phyloP scores from a whole-genome alignment of 345 rosid species.

The Mangifera indica region DNA sequence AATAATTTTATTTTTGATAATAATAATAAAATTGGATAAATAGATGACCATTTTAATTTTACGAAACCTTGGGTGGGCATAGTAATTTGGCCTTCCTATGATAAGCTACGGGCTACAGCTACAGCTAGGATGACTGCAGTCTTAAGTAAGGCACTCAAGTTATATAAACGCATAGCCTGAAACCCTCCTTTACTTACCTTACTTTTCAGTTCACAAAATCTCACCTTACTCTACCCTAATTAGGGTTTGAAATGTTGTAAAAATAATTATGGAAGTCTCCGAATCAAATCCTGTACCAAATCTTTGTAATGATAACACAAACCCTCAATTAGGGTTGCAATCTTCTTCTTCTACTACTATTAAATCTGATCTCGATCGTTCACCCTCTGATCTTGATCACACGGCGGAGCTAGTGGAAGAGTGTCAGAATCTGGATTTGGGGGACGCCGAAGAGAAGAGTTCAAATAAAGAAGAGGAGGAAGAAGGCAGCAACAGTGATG shows the following conservation, averaged over 20 bases:
- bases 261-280: conserved; percentile 13
- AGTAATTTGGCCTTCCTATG: no score
- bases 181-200: neutral
- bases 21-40: no score
- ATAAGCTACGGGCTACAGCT: no score
- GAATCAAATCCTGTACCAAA: neutral
- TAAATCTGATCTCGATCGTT: conserved; percentile 19
- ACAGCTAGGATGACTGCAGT: no score
- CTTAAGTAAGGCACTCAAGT: no score
- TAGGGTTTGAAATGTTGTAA: conserved; percentile 30
- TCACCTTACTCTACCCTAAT: neutral
- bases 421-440: conserved; percentile 39
- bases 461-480: conserved; percentile 8
- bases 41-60: no score
- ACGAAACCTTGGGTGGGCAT: no score
- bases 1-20: no score
- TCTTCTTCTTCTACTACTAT: conserved; percentile 6
- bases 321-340: conserved; percentile 13
- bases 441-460: conserved; percentile 12
- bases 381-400: conserved; percentile 39
- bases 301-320: conserved; percentile 9
- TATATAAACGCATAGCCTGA: neutral
- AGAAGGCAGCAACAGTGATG: conserved; percentile 12
- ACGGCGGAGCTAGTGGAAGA: conserved; percentile 16
- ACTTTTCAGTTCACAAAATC: neutral